Percentiles rank a stretch among this genome's conserved stretches.
Conservation (phyloP, 177 flowering plant species). For the Vitis hybrid region DNA sequence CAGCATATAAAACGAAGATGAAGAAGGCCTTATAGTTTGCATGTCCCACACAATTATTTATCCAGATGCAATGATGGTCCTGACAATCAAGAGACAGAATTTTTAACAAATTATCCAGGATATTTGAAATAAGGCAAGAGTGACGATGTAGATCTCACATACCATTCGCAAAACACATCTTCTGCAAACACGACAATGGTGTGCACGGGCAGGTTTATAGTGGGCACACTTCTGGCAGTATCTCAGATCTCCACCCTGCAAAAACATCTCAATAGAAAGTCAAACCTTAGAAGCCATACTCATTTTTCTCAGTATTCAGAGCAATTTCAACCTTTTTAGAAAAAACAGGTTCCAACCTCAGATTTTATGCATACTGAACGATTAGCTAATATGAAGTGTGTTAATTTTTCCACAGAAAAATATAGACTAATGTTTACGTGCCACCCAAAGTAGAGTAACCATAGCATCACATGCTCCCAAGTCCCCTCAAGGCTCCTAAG, state of each 20-base stretch:
- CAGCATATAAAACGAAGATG: slow-evolving; percentile 69
- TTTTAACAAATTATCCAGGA: slow-evolving; percentile 24
- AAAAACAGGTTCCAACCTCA: no score
- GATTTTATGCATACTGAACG: no score
- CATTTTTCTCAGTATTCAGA: background rate
- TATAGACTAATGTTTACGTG: no score
- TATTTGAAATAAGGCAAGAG: slow-evolving; percentile 14
- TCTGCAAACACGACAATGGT: slow-evolving; percentile 66
- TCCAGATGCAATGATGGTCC: slow-evolving; percentile 89
- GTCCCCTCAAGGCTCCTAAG: no score
- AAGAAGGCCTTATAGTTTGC: slow-evolving; percentile 71
- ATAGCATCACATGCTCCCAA: no score
- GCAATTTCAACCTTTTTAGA: no score
- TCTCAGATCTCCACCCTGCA: slow-evolving; percentile 95
- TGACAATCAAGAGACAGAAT: slow-evolving; percentile 26
- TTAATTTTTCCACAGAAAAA: no score
- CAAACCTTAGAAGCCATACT: slow-evolving; percentile 4
- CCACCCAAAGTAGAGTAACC: no score
- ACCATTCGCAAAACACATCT: slow-evolving; percentile 74
- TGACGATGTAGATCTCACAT: slow-evolving; percentile 13
- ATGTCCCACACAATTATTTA: slow-evolving; percentile 78
- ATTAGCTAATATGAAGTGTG: no score
- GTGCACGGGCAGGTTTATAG: slow-evolving; percentile 76
- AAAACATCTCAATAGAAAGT: slow-evolving; percentile 10
- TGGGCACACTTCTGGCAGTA: slow-evolving; percentile 90